Evolutionary conservation across 2,329 filamentous ascomycete genomes (phyloP), one percentile per base, ranked within the genome.

Genomic region (Fusarium metavorans): DNA sequence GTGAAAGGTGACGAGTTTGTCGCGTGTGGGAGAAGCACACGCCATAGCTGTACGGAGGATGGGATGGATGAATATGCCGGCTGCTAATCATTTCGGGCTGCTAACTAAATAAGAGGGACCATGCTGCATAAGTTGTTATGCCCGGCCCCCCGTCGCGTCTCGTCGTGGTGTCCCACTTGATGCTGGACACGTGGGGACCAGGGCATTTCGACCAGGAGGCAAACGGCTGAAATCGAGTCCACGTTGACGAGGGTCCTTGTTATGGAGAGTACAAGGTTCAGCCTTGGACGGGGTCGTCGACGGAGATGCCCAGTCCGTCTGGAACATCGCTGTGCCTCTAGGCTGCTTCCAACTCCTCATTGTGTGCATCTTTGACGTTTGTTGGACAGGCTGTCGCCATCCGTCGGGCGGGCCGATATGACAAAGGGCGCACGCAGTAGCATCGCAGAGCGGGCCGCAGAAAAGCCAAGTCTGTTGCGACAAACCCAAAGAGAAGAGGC

Each of bases 131-230:
- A 61, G 34, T 60, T 54, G 27, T 37, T 72, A 30, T 73, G 70
- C 34, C 32, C 3, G 45, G 4, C n/a, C 18, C 32, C 30, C 20
- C 50, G 54, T 35, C 58, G 43, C 23, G 25, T 30, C 35, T 34
- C 50, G 34, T 57, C 61, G 20, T 25, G 59, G 23, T 30, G 18
- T 52, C 59, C 72, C 72, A 75, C 72, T 75, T 73, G 72, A 64
- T 61, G 66, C 41, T 73, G 48, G 69, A 75, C 72, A 75, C 72
- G 72, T 74, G 72, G 72, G 67, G 59, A 52, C 64, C 25, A 8
- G 57, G 45, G 58, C 45, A 32, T 43, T n/a, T 48, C 41, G 32
- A 50, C 37, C 32, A 50, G 25, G 35, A 27, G 30, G n/a, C 20
- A 43, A 54, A 50, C 58, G 41, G 43, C 50, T 45, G 37, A 32